Conservation (phyloP, 2,329 filamentous ascomycete genomes). For the Akanthomyces dipterigenus region DNA sequence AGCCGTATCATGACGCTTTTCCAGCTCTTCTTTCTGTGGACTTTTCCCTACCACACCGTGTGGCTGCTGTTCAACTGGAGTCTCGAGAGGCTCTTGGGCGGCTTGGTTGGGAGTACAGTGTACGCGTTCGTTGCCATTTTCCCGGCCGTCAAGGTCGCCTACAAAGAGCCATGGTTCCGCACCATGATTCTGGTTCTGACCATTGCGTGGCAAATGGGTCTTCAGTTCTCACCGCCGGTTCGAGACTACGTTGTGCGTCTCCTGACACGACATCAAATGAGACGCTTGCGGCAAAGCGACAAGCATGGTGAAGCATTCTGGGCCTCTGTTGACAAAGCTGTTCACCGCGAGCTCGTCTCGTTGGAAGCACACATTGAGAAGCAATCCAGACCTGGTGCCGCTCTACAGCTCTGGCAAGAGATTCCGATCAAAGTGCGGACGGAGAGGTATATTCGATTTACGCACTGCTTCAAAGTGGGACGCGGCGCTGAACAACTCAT, state of each 20-base stretch:
- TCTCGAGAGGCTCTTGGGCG: constrained; percentile 15
- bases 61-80: constrained; percentile 18
- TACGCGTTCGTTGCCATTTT: constrained; percentile 15
- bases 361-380: constrained; percentile 5
- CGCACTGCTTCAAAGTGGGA: constrained; percentile 13
- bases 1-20: constrained; percentile 14
- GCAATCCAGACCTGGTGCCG: neutral
- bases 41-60: constrained; percentile 13
- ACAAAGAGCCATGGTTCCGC: constrained; percentile 14
- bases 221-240: constrained; percentile 14
- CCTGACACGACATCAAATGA: constrained; percentile 13
- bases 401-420: constrained; percentile 9
- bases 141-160: constrained; percentile 8
- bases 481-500: constrained; percentile 15
- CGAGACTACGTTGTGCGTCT: constrained; percentile 14
- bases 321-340: constrained; percentile 6
- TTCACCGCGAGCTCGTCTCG: constrained; percentile 12
- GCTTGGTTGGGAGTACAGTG: constrained; percentile 15
- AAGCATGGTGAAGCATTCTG: constrained; percentile 2
- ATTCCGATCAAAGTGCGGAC: constrained; percentile 13
- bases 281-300: neutral
- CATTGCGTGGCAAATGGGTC: constrained; percentile 15
- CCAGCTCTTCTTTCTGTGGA: constrained; percentile 16
- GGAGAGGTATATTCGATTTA: constrained; percentile 17
- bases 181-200: constrained; percentile 16